Percentiles rank a stretch among this genome's conserved stretches.
These are phyloP conservation scores for Eremothecium gossypii DNA, from an alignment of 1,139 yeast genomes.

Conservation along the genomic window DNA sequence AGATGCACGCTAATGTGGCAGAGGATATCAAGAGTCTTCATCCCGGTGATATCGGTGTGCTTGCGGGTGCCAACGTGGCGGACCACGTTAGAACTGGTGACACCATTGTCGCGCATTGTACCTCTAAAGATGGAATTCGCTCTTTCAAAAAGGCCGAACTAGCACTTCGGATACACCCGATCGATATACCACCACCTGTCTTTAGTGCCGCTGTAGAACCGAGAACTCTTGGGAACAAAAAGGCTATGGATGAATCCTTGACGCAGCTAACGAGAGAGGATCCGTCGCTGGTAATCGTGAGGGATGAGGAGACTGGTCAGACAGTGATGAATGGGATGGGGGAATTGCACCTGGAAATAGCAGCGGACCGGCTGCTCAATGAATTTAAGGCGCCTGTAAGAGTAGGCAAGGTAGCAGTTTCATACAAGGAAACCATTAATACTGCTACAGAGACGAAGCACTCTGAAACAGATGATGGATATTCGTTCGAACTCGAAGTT, in stretches of 20 bases:
- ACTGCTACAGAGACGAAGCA: slow-evolving; percentile 18
- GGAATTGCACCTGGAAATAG: slow-evolving; percentile 83
- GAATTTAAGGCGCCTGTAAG: slow-evolving; percentile 78
- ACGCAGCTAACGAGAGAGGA: slow-evolving; percentile 67
- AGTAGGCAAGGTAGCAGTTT: slow-evolving; percentile 75
- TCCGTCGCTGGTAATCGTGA: slow-evolving; percentile 56
- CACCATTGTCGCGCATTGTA: slow-evolving; percentile 55
- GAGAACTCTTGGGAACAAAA: slow-evolving; percentile 70
- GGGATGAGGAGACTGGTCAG: slow-evolving; percentile 85
- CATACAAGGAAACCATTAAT: slow-evolving; percentile 69
- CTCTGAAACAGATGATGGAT: slow-evolving; percentile 24
- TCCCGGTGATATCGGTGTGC: slow-evolving; percentile 87
- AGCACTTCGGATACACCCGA: slow-evolving; percentile 57
- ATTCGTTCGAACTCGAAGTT: slow-evolving; percentile 33
- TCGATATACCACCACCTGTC: slow-evolving; percentile 84
- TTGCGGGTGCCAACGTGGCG: slow-evolving; percentile 32
- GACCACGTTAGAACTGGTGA: slow-evolving; percentile 80
- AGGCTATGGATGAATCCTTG: slow-evolving; percentile 56
- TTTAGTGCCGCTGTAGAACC: slow-evolving; percentile 85
- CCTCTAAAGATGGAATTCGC: slow-evolving; percentile 41
- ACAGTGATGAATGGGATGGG: slow-evolving; percentile 92
- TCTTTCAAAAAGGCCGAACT: slow-evolving; percentile 35
- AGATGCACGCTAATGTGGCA: slow-evolving; percentile 86
- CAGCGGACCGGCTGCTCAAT: slow-evolving; percentile 62
- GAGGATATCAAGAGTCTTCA: slow-evolving; percentile 53